Conservation (phyloP, 495 filamentous ascomycete species). For the Xylaria flabelliformis region DNA sequence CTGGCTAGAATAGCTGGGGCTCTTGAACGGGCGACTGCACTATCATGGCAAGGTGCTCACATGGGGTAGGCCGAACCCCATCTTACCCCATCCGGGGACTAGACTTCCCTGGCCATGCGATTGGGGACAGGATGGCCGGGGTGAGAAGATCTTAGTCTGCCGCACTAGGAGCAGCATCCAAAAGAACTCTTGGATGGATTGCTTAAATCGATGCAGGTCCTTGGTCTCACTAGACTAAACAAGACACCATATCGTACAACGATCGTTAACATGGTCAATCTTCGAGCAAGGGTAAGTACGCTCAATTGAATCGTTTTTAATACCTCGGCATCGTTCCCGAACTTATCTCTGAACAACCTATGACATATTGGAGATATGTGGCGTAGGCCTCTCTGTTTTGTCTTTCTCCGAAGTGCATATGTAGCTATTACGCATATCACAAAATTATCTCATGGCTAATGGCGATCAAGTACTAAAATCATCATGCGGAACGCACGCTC, state of each 20-base stretch:
- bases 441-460: slow-evolving; percentile 6
- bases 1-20: slow-evolving; percentile 28
- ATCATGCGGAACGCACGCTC: not conserved
- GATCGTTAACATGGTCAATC: not conserved
- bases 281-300: slow-evolving; percentile 1
- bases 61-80: slow-evolving; percentile 32
- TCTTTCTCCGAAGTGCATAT: not conserved
- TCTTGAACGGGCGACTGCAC: slow-evolving; percentile 20
- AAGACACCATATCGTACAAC: not conserved
- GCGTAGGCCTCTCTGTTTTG: slow-evolving; percentile 1
- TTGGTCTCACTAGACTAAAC: not conserved
- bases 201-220: not conserved
- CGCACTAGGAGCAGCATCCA: slow-evolving; percentile 22
- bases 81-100: slow-evolving; percentile 28
- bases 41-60: slow-evolving; percentile 29
- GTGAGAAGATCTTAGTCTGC: slow-evolving; percentile 18
- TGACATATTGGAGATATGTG: slow-evolving; percentile 4
- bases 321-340: slow-evolving; percentile 16
- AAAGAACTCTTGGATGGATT: not conserved
- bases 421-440: slow-evolving; percentile 5
- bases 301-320: slow-evolving; percentile 1
- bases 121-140: slow-evolving; percentile 16
- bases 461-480: slow-evolving; percentile 1
- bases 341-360: not conserved
- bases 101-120: slow-evolving; percentile 13